Evolutionary conservation across 208 protist genomes (phyloP).

Genomic region (Leishmania major): DNA sequence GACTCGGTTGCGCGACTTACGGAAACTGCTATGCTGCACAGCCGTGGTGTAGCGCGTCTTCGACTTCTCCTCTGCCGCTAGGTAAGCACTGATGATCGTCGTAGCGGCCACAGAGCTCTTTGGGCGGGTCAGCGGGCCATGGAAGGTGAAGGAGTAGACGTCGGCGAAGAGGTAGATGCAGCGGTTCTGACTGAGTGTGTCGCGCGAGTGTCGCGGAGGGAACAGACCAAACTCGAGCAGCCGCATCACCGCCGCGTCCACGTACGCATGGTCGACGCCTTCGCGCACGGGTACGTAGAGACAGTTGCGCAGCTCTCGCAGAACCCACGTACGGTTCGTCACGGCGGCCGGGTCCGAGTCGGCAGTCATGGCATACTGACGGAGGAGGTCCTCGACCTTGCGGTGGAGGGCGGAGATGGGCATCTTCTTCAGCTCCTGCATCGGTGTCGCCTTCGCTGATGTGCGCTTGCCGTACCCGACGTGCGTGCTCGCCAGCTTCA

Average conservation of each 20-base stretch:
- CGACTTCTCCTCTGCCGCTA: slow-evolving; percentile 62
- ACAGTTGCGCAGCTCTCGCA: slow-evolving; percentile 82
- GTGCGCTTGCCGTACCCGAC: slow-evolving; percentile 75
- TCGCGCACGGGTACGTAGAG: slow-evolving; percentile 69
- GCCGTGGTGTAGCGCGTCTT: slow-evolving; percentile 78
- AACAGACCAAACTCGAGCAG: slow-evolving; percentile 81
- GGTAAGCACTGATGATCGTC: slow-evolving; percentile 61
- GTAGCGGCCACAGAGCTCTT: slow-evolving; percentile 51
- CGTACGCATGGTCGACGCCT: slow-evolving; percentile 71
- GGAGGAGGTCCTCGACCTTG: slow-evolving; percentile 76
- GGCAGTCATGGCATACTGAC: slow-evolving; percentile 62
- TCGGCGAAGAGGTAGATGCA: slow-evolving; percentile 88
- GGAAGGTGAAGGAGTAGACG: slow-evolving; percentile 83
- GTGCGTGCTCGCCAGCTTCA: slow-evolving; percentile 75
- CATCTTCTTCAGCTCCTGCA: slow-evolving; percentile 69
- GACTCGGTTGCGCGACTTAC: slow-evolving; percentile 82
- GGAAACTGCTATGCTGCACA: slow-evolving; percentile 56
- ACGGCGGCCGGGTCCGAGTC: slow-evolving; percentile 59
- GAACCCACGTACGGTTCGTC: slow-evolving; percentile 82
- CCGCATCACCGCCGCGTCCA: slow-evolving; percentile 52
- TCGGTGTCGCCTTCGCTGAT: slow-evolving; percentile 65
- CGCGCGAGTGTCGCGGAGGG: slow-evolving; percentile 44
- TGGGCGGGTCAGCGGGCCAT: slow-evolving; percentile 49
- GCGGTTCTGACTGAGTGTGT: slow-evolving; percentile 71
- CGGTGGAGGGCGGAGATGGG: slow-evolving; percentile 54